These are phyloP conservation scores for Fragilariopsis cylindrus DNA, from an alignment of 108 stramenopile genomes.

Conservation along the genomic window DNA sequence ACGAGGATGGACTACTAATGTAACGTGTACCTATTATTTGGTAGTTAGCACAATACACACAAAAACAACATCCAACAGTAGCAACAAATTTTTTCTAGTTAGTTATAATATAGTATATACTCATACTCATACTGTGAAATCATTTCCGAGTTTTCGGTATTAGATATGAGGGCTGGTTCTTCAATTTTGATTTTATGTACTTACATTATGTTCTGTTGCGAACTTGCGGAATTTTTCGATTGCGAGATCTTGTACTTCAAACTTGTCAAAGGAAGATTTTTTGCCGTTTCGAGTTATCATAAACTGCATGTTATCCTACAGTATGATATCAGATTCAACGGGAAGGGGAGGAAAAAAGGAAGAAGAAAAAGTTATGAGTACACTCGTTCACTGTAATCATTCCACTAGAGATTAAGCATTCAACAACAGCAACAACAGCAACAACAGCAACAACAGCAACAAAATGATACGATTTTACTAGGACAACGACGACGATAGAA, in stretches of 20 bases:
- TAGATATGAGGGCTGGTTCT: too few relatives aligned
- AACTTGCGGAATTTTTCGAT: slow-evolving; percentile 96
- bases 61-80: too few relatives aligned
- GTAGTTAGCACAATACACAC: too few relatives aligned
- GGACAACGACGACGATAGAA: not conserved
- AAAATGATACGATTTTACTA: not conserved
- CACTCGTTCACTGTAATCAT: too few relatives aligned
- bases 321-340: slow-evolving; percentile 34
- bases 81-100: too few relatives aligned
- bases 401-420: too few relatives aligned
- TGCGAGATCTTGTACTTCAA: slow-evolving; percentile 92
- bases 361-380: not conserved
- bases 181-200: not conserved
- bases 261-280: slow-evolving; percentile 67
- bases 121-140: too few relatives aligned
- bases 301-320: slow-evolving; percentile 97
- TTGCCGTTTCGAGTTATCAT: slow-evolving; percentile 82
- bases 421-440: too few relatives aligned
- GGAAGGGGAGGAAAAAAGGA: slow-evolving; percentile 13
- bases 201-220: slow-evolving; percentile 90
- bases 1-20: slow-evolving; percentile 95
- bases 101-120: too few relatives aligned
- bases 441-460: not conserved
- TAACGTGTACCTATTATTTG: slow-evolving; percentile 68
- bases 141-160: too few relatives aligned